Percentiles rank a stretch among this genome's conserved stretches.
Conservation (phyloP, 805 yeast genomes). For the Yamadazyma akitaensis region DNA sequence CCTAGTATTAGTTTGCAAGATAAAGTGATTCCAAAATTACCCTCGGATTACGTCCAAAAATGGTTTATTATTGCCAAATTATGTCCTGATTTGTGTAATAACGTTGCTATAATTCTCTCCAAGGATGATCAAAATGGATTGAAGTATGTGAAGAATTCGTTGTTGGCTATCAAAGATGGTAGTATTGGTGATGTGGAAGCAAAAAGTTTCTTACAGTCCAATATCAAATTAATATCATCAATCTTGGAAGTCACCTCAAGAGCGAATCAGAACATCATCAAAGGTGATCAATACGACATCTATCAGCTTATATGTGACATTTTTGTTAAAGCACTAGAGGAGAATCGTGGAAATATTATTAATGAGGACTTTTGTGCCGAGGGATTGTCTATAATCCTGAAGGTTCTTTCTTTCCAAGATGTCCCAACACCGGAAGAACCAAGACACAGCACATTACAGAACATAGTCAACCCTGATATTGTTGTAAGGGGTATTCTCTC, state of each 20-base stretch:
- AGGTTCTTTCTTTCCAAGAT: conserved; percentile 48
- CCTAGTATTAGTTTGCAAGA: not conserved
- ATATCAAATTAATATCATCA: conserved; percentile 2
- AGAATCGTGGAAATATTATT: not conserved
- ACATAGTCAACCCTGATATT: conserved; percentile 4
- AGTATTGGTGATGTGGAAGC: not conserved
- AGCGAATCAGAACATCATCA: not conserved
- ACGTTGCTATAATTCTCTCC: conserved; percentile 5
- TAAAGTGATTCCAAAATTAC: not conserved
- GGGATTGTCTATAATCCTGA: conserved; percentile 54
- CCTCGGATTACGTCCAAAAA: not conserved
- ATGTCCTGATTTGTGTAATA: conserved; percentile 3
- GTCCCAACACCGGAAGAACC: conserved; percentile 45
- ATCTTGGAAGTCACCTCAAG: conserved; percentile 2
- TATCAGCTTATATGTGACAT: conserved; percentile 1
- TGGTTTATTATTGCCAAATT: conserved; percentile 10
- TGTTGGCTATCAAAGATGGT: not conserved
- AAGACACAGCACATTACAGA: conserved; percentile 13
- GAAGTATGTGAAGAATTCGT: not conserved
- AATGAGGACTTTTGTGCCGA: conserved; percentile 58
- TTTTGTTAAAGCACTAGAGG: conserved; percentile 12
- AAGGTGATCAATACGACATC: not conserved
- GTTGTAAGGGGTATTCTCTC: not conserved
- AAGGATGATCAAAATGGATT: not conserved
- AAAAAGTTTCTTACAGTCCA: not conserved